Conservation (phyloP, 2,329 filamentous ascomycete species). For the Xylariaceae sp. region DNA sequence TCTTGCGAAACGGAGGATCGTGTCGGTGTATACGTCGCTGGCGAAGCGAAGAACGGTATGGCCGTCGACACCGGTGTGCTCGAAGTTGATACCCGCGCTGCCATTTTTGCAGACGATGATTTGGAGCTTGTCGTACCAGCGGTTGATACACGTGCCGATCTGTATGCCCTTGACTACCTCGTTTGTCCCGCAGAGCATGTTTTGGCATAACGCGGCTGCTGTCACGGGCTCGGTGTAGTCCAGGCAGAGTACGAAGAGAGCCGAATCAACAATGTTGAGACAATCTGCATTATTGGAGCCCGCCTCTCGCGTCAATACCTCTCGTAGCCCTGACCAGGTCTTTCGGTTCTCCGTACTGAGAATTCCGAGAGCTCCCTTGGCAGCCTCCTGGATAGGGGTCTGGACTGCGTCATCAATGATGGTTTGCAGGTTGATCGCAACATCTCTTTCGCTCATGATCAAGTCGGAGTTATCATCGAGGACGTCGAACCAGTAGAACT, state of each 20-base stretch:
- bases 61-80: conserved; percentile 95
- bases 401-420: conserved; percentile 88
- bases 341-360: conserved; percentile 95
- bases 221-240: conserved; percentile 85
- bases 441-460: conserved; percentile 95
- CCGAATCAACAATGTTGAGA: conserved; percentile 90
- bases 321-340: conserved; percentile 85
- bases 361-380: conserved; percentile 90
- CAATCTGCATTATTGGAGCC: conserved; percentile 94
- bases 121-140: conserved; percentile 98
- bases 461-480: conserved; percentile 89
- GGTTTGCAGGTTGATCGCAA: conserved; percentile 84
- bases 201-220: conserved; percentile 83
- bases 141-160: conserved; percentile 94
- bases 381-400: conserved; percentile 86
- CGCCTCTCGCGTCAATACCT: conserved; percentile 78
- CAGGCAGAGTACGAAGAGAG: conserved; percentile 84
- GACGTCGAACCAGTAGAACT: conserved; percentile 99
- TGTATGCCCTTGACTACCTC: conserved; percentile 90
- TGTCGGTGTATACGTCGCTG: conserved; percentile 95
- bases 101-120: conserved; percentile 99
- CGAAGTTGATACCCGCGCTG: conserved; percentile 97
- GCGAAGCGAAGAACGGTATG: conserved; percentile 96
- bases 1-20: conserved; percentile 88
- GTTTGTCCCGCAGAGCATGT: conserved; percentile 96